Base-by-base conservation (phyloP, 148 eudicot genomes). In the Cornus kousa region DNA sequence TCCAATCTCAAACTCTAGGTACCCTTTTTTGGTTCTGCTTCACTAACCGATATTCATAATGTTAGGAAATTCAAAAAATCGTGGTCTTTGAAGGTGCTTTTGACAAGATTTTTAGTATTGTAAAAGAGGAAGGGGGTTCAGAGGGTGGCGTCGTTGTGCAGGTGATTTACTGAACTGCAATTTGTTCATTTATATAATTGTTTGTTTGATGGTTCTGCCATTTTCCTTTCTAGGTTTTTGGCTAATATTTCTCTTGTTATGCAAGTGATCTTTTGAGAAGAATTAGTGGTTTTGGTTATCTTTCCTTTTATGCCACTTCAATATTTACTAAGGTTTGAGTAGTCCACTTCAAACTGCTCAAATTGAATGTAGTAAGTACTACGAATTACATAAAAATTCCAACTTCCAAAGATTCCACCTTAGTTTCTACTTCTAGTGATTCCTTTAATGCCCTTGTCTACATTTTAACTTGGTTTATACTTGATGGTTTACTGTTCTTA, bases 111-210 rank as follows among this genome's bases (percentile, higher is more conserved):
- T 93, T 96, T 83, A 89, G 97, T 82, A 91, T 96, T 78, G 89
- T 94, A 59, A 92, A 87, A 87, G 99, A 96, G 86, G 99, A 96
- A 87, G 99, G 99, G 32, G 95, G 95, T 73, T 96, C 98, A 66
- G 99, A 96, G 73, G 99, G 99, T 31, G 99, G 99, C 50, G 99
- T 96, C 20, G 97, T 96, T 82, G 99, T 96, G 83, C 99, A 96
- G 99, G 99, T 91, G 68, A 77, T 78, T 83, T 72, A 32, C 23
- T 0, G 5, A 67, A 35, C 72, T 40, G 33, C 20, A 28, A 46
- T 43, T 64, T 22, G 60, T 48, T 53, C 17, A 8, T 50, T 67
- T 11, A 48, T 35, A 64, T 24, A 37, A 62, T 46, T 23, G 50
- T 37, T 67, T 2, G 33, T 76, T 24, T 46, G 43, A 43, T 64